Conservation (phyloP, 176 grass and related monocot species). For the Miscanthus lutarioriparius region DNA sequence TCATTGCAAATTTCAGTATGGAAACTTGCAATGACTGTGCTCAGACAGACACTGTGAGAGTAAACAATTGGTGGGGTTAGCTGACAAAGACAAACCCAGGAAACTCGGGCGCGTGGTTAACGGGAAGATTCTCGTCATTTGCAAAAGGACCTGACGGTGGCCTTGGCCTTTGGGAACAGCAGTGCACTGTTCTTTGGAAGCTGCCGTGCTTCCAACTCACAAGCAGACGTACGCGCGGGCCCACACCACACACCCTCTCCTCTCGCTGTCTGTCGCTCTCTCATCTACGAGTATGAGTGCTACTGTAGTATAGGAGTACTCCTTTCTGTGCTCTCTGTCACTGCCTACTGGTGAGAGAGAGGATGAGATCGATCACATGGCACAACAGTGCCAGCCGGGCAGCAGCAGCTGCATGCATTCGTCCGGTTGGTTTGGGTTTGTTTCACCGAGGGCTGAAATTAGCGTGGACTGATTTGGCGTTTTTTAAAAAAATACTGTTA, state of each 20-base stretch:
- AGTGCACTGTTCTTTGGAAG: constrained; percentile 42
- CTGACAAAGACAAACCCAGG: background rate
- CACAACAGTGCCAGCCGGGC: background rate
- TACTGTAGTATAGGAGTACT: too few relatives aligned
- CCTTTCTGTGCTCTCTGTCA: too few relatives aligned
- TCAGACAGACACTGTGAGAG: background rate
- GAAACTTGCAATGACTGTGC: background rate
- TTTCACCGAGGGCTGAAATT: too few relatives aligned
- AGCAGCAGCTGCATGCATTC: background rate
- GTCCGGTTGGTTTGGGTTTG: too few relatives aligned
- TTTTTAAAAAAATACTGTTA: too few relatives aligned
- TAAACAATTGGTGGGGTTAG: constrained; percentile 8
- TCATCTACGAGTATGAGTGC: background rate
- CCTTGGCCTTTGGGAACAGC: constrained; percentile 36
- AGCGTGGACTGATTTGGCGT: too few relatives aligned
- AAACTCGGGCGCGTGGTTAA: constrained; percentile 16
- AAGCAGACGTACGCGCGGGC: background rate
- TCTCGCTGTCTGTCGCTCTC: background rate
- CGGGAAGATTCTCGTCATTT: constrained; percentile 5
- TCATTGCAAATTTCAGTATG: background rate
- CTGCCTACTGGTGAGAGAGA: background rate
- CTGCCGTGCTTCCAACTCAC: constrained; percentile 49
- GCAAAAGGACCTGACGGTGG: constrained; percentile 18
- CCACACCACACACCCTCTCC: background rate
- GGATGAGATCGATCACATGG: background rate